Base-by-base conservation (phyloP, 768 basidiomycete species). In the Macrocybe gigantea region DNA sequence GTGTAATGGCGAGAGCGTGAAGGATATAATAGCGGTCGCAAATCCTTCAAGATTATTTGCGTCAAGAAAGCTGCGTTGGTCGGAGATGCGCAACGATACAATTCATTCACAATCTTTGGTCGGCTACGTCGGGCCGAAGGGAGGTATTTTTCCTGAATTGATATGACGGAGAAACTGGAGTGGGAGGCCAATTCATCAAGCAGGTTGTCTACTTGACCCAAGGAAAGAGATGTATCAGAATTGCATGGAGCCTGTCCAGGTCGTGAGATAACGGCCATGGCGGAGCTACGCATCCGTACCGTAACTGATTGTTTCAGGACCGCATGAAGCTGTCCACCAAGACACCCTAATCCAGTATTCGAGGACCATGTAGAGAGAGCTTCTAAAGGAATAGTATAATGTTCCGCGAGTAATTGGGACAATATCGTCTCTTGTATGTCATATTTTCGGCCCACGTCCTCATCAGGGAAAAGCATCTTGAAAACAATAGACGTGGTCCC, bases 11-110 rank as follows among this genome's bases (percentile, higher is more conserved):
- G 68, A 32, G 66, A 70, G 10, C 75, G 73, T 0, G 85, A 67
- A 2, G 89, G 85, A 53, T 88, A 88, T 1, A 93, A 61, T 1
- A 94, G 61, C 6, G 92, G 91, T 30, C 83, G 77, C 0, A 97
- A 67, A 61, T 97, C 93, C 53, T 87, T 88, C 33, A 95, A 75
- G 49, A 97, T 87, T 53, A 95, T 84, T 58, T 97, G 93, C 0
- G 87, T 85, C 41, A 94, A 68, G 51, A 84, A 77, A 1, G 79
- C 71, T 2, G 85, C 77, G 36, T 88, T 85, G 8, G 65, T 63
- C 0, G 90, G 81, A 1, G 80, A 70, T 7, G 92, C 66, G 2
- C 69, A 62, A 36, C 72, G 69, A 53, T 80, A 93, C 3, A 94
- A 71, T 11, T 67, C 62, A n/a, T 67, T 66, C 1, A 93, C 67